phyloP scores from a whole-genome alignment of 495 filamentous ascomycete genomes.

The Aspergillus asperescens region DNA sequence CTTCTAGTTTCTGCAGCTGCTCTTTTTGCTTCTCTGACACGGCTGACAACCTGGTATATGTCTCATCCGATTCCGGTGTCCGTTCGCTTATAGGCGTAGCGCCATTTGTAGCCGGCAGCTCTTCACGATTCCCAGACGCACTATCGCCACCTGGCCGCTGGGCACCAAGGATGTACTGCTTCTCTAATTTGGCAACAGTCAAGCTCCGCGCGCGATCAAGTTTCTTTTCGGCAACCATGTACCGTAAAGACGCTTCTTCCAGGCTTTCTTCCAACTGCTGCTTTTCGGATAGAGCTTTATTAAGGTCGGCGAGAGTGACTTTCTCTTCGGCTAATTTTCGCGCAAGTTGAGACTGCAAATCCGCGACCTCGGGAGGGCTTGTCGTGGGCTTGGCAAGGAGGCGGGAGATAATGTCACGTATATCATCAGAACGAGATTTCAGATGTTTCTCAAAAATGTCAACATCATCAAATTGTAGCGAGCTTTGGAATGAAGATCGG shows the following conservation, averaged over 20 bases:
- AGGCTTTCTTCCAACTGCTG: conserved; percentile 77
- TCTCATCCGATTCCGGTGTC: conserved; percentile 57
- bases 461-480: conserved; percentile 32
- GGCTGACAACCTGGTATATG: conserved; percentile 66
- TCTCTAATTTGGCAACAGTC: conserved; percentile 88
- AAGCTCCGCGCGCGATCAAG: conserved; percentile 81
- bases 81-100: conserved; percentile 48
- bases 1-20: conserved; percentile 70
- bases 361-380: conserved; percentile 56
- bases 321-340: conserved; percentile 76
- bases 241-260: conserved; percentile 78
- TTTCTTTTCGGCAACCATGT: conserved; percentile 91
- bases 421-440: conserved; percentile 52
- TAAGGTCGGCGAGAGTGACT: conserved; percentile 67
- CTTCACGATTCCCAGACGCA: conserved; percentile 52
- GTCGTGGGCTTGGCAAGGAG: conserved; percentile 46
- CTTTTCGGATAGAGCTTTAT: conserved; percentile 70
- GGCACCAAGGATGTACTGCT: conserved; percentile 69
- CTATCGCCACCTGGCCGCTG: conserved; percentile 44
- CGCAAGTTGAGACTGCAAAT: conserved; percentile 68
- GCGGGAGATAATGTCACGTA: conserved; percentile 54
- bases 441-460: conserved; percentile 74
- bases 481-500: conserved; percentile 30
- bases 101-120: conserved; percentile 49
- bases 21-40: conserved; percentile 76